Evolutionary conservation across 2,329 filamentous ascomycete species (phyloP).

Genomic region (Ascosphaera pollenicola): DNA sequence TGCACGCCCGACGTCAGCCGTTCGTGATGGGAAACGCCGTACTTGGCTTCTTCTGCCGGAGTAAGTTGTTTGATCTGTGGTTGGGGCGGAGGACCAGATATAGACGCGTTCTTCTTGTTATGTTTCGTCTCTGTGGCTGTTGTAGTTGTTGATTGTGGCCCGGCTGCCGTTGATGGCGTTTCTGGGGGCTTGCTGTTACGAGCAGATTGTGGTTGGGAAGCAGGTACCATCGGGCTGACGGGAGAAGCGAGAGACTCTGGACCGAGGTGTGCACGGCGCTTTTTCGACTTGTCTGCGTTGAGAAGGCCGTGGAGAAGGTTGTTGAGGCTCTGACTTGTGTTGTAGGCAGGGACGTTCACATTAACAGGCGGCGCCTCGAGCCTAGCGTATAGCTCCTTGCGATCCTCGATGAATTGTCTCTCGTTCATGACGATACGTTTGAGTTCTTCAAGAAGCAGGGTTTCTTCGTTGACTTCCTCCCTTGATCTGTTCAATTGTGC

Average conservation of each 20-base stretch:
- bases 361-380: conserved; percentile 61
- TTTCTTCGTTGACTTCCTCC: conserved; percentile 83
- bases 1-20: conserved; percentile 67
- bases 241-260: conserved; percentile 27
- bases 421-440: conserved; percentile 77
- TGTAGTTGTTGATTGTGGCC: conserved; percentile 23
- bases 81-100: conserved; percentile 19
- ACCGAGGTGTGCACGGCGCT: conserved; percentile 50
- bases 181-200: conserved; percentile 12
- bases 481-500: conserved; percentile 56
- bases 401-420: conserved; percentile 68
- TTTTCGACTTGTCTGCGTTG: conserved; percentile 69
- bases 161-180: conserved; percentile 12
- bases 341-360: conserved; percentile 51
- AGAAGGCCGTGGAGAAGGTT: conserved; percentile 65
- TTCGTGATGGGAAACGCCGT: conserved; percentile 69
- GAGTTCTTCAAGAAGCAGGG: conserved; percentile 69
- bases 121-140: conserved; percentile 16
- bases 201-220: conserved; percentile 28
- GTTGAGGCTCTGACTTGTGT: conserved; percentile 58
- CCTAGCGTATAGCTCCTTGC: conserved; percentile 64
- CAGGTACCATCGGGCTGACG: conserved; percentile 18
- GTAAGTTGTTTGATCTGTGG: conserved; percentile 48
- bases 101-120: conserved; percentile 15
- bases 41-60: conserved; percentile 52